Base-by-base conservation (phyloP, 345 rosid genomes). In the Citrus sp. region DNA sequence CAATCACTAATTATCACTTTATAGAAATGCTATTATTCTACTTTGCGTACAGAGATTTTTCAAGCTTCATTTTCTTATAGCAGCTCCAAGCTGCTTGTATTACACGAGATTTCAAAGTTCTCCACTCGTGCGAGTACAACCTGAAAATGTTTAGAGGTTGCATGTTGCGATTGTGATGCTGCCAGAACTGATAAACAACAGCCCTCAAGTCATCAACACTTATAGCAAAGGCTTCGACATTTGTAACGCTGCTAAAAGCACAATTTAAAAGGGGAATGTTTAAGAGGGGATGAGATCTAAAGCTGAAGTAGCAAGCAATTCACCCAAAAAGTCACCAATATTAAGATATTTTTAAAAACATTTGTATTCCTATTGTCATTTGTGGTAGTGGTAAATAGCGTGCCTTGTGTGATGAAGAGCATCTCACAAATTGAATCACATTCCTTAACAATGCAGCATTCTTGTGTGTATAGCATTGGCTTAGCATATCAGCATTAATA, bases 61-160 rank as follows among this genome's bases (percentile, higher is more conserved):
- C 37, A 7, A 25, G 59, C 60, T 70, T 46, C 60, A 27, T 70
- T 19, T 30, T 32, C 28, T 21, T 6, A 55, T 9, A 32, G 5
- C 4, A 19, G 16, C 21, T 0, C 74, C 61, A 30, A 71, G 2
- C 30, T 8, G 7, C 62, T 22, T 71, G 49, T 21, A 72, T 70
- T 22, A 27, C 8, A 56, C 30, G 14, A n/a, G 32, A 66, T 35
- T 63, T 64, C 35, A 51, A 88, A 1, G 84, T 79, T 81, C 87
- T 82, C 88, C 89, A 87, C 70, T 82, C 83, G 70, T 65, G 82
- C 0, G 88, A 88, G 77, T 82, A 78, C 77, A 82, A 76, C 85
- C 88, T 81, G 77, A 84, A 87, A 0, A 83, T 70, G 9, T 42
- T 35, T 2, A 1, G 9, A 16, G 2, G 5, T 4, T n/a, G 19